Conservation (phyloP, 495 filamentous ascomycete species). For the Tuber borchii region DNA sequence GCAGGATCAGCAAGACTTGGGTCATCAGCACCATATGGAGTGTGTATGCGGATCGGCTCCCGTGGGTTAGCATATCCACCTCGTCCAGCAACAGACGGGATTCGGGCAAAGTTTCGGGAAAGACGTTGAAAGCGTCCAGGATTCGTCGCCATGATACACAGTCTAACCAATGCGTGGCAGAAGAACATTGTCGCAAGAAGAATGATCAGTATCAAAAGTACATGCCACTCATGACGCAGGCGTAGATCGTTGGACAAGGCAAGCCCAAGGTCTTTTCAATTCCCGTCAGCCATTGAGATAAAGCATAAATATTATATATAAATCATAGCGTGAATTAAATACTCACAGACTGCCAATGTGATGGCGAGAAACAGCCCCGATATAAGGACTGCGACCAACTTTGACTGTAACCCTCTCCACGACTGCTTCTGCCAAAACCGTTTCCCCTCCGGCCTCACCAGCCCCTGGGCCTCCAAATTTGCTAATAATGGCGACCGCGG, state of each 20-base stretch:
- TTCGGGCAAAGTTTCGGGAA: slow-evolving; percentile 37
- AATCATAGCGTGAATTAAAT: not conserved
- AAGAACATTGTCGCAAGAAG: slow-evolving; percentile 68
- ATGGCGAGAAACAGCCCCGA: slow-evolving; percentile 52
- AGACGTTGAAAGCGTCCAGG: slow-evolving; percentile 35
- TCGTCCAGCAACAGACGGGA: slow-evolving; percentile 47
- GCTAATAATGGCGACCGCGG: not conserved
- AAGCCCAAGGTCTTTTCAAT: slow-evolving; percentile 57
- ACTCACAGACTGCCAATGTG: slow-evolving; percentile 57
- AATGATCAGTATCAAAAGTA: slow-evolving; percentile 69
- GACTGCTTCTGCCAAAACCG: slow-evolving; percentile 38
- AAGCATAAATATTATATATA: slow-evolving; percentile 8
- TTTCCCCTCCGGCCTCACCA: slow-evolving; percentile 1
- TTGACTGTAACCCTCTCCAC: slow-evolving; percentile 43
- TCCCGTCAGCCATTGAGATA: slow-evolving; percentile 21
- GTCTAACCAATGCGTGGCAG: slow-evolving; percentile 65
- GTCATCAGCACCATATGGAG: slow-evolving; percentile 26
- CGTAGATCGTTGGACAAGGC: slow-evolving; percentile 54
- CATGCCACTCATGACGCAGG: slow-evolving; percentile 58
- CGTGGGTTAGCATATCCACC: slow-evolving; percentile 57
- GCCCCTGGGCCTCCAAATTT: slow-evolving; percentile 5
- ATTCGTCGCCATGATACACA: slow-evolving; percentile 57
- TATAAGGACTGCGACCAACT: slow-evolving; percentile 55
- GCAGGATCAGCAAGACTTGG: slow-evolving; percentile 36
- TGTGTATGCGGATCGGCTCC: slow-evolving; percentile 56